Percentiles rank a stretch among this genome's conserved stretches.
These are phyloP conservation scores for Macadamia integrifolia DNA, from an alignment of 164 flowering plant genomes.

Conservation along the genomic window DNA sequence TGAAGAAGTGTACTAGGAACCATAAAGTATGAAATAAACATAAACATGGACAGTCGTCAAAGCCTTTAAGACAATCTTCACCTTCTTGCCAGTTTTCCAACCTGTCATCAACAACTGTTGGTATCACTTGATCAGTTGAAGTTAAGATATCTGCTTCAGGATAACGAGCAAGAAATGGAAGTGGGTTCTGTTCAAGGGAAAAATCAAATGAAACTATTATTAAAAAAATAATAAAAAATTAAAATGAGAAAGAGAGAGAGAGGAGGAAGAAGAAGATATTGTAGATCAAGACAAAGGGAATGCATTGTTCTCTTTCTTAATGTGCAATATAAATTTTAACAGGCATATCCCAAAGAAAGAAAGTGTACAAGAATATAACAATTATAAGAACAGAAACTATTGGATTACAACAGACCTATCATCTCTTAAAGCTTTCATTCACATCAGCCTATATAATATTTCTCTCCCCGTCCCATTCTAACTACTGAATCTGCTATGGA, in stretches of 20 bases:
- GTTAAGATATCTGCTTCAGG: constrained; percentile 93
- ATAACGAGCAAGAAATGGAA: constrained; percentile 86
- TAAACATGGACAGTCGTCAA: background rate
- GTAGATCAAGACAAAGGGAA: too few species aligned
- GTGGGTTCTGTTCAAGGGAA: constrained; percentile 70
- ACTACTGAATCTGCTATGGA: too few species aligned
- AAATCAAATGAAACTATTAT: background rate
- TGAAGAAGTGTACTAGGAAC: background rate
- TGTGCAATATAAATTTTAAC: too few species aligned
- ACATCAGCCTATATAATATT: too few species aligned
- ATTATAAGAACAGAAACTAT: too few species aligned
- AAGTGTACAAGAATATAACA: too few species aligned
- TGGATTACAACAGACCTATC: too few species aligned
- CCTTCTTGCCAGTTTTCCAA: constrained; percentile 86
- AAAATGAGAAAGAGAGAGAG: background rate
- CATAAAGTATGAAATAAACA: background rate
- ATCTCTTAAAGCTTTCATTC: too few species aligned
- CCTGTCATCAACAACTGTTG: constrained; percentile 89
- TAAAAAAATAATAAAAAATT: constrained; percentile 3
- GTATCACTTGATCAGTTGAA: constrained; percentile 88
- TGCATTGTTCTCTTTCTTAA: too few species aligned
- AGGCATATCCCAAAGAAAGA: too few species aligned
- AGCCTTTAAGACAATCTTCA: constrained; percentile 22
- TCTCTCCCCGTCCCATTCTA: too few species aligned
- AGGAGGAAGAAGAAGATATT: background rate